phyloP scores from a whole-genome alignment of 495 filamentous ascomycete species.

The Podospora didyma region DNA sequence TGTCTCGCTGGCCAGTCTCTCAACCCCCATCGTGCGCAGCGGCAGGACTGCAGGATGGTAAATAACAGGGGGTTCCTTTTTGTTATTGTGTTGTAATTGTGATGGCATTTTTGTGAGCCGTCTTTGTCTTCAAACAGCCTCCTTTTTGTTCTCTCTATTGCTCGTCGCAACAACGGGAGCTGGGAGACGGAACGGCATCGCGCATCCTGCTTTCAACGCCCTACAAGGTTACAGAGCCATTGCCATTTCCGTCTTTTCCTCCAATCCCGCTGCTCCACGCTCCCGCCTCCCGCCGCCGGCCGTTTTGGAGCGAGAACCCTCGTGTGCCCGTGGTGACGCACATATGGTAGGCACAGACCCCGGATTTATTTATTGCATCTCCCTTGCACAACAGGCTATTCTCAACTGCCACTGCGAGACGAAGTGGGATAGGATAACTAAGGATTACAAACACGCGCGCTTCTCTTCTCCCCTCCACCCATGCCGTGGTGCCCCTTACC shows the following conservation, averaged over 20 bases:
- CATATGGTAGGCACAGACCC: constrained; percentile 8
- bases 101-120: background rate
- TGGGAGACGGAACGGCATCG: constrained; percentile 14
- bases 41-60: background rate
- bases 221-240: constrained; percentile 5
- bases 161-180: constrained; percentile 1
- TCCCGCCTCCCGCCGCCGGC: constrained; percentile 1
- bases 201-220: constrained; percentile 7
- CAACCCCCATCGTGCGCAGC: background rate
- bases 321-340: background rate
- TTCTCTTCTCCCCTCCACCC: background rate
- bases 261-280: constrained; percentile 5
- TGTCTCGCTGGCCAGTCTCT: background rate
- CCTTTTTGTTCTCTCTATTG: background rate
- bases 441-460: constrained; percentile 5
- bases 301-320: background rate
- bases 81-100: background rate
- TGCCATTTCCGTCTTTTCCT: constrained; percentile 7
- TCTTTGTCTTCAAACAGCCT: background rate
- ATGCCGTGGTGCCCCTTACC: background rate
- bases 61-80: background rate
- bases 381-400: constrained; percentile 11
- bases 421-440: background rate
- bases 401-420: background rate
- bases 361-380: constrained; percentile 9